Conservation (phyloP, 768 basidiomycete genomes). For the Steccherinum ochraceum region DNA sequence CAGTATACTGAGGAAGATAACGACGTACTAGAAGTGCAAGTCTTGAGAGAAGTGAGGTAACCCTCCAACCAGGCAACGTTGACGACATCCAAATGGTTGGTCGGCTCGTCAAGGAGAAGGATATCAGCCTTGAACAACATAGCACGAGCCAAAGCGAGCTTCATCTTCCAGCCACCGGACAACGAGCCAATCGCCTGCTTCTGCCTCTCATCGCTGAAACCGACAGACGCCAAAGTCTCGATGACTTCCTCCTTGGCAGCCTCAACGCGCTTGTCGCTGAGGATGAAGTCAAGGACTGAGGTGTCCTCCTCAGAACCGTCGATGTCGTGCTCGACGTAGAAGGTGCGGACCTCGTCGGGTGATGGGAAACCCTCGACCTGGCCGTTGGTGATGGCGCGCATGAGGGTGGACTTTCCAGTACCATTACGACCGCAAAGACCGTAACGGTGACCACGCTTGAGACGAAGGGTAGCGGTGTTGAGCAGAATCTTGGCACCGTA, state of each 20-base stretch:
- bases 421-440: constrained; percentile 98
- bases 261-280: constrained; percentile 77
- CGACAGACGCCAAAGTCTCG: constrained; percentile 82
- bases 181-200: constrained; percentile 78
- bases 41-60: constrained; percentile 82
- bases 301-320: constrained; percentile 93
- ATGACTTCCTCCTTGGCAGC: constrained; percentile 64
- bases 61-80: constrained; percentile 97
- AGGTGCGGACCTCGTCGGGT: constrained; percentile 94
- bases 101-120: constrained; percentile 92
- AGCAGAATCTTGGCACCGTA: constrained; percentile 98
- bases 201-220: constrained; percentile 88
- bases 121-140: constrained; percentile 99
- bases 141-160: constrained; percentile 92
- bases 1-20: constrained; percentile 6
- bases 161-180: constrained; percentile 99
- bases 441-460: constrained; percentile 98
- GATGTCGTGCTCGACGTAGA: constrained; percentile 99
- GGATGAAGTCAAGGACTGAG: constrained; percentile 84
- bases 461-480: constrained; percentile 93
- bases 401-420: constrained; percentile 94
- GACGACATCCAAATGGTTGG: constrained; percentile 95
- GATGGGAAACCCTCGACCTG: constrained; percentile 99
- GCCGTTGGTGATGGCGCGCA: constrained; percentile 90
- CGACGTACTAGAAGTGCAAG: constrained; percentile 83